Conservation (phyloP, 306 rosid genomes). For the Malus sieversii region DNA sequence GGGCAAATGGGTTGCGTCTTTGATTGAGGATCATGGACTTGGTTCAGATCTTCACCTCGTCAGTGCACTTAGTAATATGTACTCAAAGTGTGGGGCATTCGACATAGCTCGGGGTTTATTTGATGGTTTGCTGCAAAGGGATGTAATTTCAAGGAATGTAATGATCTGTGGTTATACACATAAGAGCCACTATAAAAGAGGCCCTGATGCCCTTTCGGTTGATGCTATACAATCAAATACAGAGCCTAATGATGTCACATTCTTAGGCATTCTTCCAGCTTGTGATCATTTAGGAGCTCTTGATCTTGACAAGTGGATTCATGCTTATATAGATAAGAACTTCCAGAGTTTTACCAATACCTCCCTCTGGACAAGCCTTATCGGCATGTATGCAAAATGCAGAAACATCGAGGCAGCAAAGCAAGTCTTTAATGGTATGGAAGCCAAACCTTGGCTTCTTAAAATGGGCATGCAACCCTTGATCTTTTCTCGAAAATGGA, state of each 20-base stretch:
- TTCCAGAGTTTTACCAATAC: conserved; percentile 27
- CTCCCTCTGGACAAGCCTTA: conserved; percentile 62
- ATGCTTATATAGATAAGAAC: conserved; percentile 57
- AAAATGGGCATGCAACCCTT: conserved; percentile 66
- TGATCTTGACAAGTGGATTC: conserved; percentile 89
- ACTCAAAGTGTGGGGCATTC: conserved; percentile 61
- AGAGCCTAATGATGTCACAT: conserved; percentile 78
- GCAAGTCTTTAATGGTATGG: conserved; percentile 53
- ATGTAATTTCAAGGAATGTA: conserved; percentile 80
- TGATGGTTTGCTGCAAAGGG: conserved; percentile 47
- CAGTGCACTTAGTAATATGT: conserved; percentile 72
- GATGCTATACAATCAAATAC: conserved; percentile 52
- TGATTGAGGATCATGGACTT: conserved; percentile 47
- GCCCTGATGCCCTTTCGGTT: conserved; percentile 52
- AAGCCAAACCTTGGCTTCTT: conserved; percentile 49
- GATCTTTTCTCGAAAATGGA: conserved; percentile 45
- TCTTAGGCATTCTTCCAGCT: conserved; percentile 62
- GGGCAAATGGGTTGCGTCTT: conserved; percentile 54
- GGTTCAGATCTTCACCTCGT: conserved; percentile 44
- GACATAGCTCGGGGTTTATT: conserved; percentile 52
- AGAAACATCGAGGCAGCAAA: conserved; percentile 59
- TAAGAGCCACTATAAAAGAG: conserved; percentile 40
- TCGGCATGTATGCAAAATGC: conserved; percentile 83
- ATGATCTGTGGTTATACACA: conserved; percentile 65
- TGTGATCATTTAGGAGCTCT: conserved; percentile 80